Evolutionary conservation across 1,284 basidiomycete species (phyloP), one percentile per base, ranked within the genome.

Genomic region (Boletellus dicymbophilus): DNA sequence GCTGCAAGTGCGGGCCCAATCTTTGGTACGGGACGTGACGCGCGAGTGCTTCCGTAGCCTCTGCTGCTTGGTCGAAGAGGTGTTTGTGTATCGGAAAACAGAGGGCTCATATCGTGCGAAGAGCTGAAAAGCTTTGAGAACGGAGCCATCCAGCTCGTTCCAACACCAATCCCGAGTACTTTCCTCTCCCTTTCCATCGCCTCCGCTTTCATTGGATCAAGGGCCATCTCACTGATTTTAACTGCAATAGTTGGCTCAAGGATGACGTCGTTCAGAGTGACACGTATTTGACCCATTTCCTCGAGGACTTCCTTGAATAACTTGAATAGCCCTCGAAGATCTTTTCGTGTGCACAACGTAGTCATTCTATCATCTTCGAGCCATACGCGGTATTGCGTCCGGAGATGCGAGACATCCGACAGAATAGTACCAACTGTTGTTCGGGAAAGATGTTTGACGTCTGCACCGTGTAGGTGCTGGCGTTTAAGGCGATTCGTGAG

Each of bases 401-500:
- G 85, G 23, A 98, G 72, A 16, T 79, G 79, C 9, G 77, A 75
- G 9, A 86, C 76, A 49, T 99, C 95, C 30, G 77, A 71, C 16
- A 94, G 66, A 44, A 98, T 86, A 36, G 80, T 78, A 50, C 83
- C 81, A 50, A 98, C 79, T 0, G 94, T 98, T 20, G 82, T 84
- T 34, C 88, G 85, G 1, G 95, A 95, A 16, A 98, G 77, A 62
- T 98, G 92, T 15, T 85, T 82, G 18, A 98, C 81, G 60, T 98
- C 95, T 37, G 86, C 84, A 3, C 90, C 87, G 49, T 82, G 88
- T 3, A 98, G 78, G 61, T 95, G 84, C 58, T 98, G 96, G 40
- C 94, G 87, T 70, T 95, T 96, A 37, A 99, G 76, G 15, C 96
- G 85, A 51, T 90, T 89, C 37, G 91, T 91, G 34, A 99, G 77